phyloP scores from a whole-genome alignment of 495 filamentous ascomycete genomes.

The Talaromyces borbonicus region DNA sequence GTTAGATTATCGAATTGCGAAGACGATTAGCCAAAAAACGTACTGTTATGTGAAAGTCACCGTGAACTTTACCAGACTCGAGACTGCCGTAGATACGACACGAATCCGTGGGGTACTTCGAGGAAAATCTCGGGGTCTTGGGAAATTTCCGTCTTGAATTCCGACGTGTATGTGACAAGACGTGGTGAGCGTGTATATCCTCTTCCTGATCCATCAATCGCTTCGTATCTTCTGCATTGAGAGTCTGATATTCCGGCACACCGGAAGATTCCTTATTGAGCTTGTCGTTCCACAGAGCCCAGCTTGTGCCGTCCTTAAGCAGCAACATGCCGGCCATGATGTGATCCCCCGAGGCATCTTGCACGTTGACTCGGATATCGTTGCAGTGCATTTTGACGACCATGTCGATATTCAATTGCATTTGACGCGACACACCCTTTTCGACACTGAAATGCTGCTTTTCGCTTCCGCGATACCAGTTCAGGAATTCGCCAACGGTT shows the following conservation, averaged over 20 bases:
- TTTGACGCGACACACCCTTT: constrained; percentile 73
- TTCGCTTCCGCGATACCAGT: constrained; percentile 77
- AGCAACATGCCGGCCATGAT: constrained; percentile 75
- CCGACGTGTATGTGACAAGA: constrained; percentile 34
- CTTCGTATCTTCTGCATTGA: constrained; percentile 35
- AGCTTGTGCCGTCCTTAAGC: constrained; percentile 64
- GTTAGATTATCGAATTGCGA: neutral
- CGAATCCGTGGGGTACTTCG: constrained; percentile 43
- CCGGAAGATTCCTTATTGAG: constrained; percentile 55
- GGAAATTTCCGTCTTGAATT: constrained; percentile 45
- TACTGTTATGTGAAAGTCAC: constrained; percentile 93
- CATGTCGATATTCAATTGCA: constrained; percentile 94
- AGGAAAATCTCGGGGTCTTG: constrained; percentile 59
- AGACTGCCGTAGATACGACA: constrained; percentile 87
- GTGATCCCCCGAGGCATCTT: constrained; percentile 87
- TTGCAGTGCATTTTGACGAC: constrained; percentile 85
- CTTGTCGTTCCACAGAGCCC: constrained; percentile 72
- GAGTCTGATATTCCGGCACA: constrained; percentile 42
- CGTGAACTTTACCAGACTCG: constrained; percentile 91
- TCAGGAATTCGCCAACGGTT: constrained; percentile 61
- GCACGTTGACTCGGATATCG: constrained; percentile 89
- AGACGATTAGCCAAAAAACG: neutral
- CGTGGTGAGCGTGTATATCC: constrained; percentile 43
- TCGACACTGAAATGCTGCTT: constrained; percentile 89
- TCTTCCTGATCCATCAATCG: constrained; percentile 37